These are phyloP conservation scores for Heracleum sosnowskyi DNA, from an alignment of 129 eudicot species.

Conservation along the genomic window DNA sequence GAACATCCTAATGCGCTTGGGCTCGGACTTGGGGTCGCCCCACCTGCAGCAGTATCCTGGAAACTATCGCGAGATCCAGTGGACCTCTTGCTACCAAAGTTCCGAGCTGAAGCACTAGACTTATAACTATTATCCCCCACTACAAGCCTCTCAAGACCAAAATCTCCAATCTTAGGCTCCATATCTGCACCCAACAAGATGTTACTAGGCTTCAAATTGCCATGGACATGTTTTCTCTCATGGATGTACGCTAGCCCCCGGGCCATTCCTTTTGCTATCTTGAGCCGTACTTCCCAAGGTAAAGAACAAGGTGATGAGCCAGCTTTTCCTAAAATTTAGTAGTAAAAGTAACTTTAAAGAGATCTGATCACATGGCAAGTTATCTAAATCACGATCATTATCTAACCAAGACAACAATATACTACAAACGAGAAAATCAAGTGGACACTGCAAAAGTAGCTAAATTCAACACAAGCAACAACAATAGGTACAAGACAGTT, in stretches of 20 bases:
- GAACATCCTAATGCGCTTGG: slow-evolving; percentile 73
- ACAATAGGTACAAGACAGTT: slow-evolving; percentile 33
- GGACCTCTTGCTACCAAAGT: slow-evolving; percentile 91
- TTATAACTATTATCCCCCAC: slow-evolving; percentile 56
- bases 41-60: slow-evolving; percentile 38
- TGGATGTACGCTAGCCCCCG: slow-evolving; percentile 84
- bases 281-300: slow-evolving; percentile 86
- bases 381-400: neutral
- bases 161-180: slow-evolving; percentile 95
- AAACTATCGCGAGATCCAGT: slow-evolving; percentile 87
- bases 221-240: slow-evolving; percentile 89
- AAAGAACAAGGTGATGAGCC: slow-evolving; percentile 89
- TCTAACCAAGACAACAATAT: neutral
- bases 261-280: slow-evolving; percentile 88
- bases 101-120: slow-evolving; percentile 62
- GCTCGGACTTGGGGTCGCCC: slow-evolving; percentile 82
- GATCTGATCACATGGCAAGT: neutral
- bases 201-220: slow-evolving; percentile 83
- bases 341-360: neutral
- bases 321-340: slow-evolving; percentile 49
- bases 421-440: slow-evolving; percentile 12
- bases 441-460: slow-evolving; percentile 22
- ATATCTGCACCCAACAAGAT: slow-evolving; percentile 65
- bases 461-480: slow-evolving; percentile 20
- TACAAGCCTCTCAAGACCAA: slow-evolving; percentile 76